Conservation (phyloP, 1,139 yeast genomes). For the Scheffersomyces stambukii region DNA sequence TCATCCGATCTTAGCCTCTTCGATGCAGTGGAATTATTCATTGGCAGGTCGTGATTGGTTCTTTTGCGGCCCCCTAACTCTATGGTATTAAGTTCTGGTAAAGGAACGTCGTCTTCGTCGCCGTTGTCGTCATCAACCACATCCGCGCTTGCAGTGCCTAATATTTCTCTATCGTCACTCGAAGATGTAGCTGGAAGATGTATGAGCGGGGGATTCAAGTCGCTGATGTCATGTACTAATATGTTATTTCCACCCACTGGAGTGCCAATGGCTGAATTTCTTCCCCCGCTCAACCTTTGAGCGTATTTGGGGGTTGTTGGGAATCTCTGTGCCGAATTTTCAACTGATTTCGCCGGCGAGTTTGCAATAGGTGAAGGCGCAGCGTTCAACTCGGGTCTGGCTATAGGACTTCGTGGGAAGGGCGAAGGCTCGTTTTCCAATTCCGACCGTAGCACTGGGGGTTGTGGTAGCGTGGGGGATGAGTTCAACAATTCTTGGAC, state of each 20-base stretch:
- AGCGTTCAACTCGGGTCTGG: not conserved
- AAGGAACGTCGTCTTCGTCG: constrained; percentile 15
- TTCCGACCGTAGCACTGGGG: constrained; percentile 40
- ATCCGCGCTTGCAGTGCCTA: constrained; percentile 4
- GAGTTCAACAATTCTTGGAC: constrained; percentile 43
- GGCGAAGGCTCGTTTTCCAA: constrained; percentile 18
- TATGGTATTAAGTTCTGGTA: constrained; percentile 23
- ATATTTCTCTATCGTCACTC: not conserved
- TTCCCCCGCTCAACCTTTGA: constrained; percentile 13
- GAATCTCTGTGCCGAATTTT: constrained; percentile 39
- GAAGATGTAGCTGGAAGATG: too few relatives aligned
- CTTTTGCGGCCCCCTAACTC: constrained; percentile 12
- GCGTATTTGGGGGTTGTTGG: constrained; percentile 47
- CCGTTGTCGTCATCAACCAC: constrained; percentile 3
- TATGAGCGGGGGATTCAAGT: constrained; percentile 30
- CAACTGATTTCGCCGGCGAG: constrained; percentile 1
- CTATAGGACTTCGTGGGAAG: not conserved
- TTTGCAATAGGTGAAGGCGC: constrained; percentile 1
- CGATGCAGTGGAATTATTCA: constrained; percentile 6
- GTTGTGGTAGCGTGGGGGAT: constrained; percentile 50
- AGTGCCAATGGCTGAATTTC: constrained; percentile 16
- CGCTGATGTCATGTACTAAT: constrained; percentile 27
- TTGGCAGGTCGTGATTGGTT: constrained; percentile 3
- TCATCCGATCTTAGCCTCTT: constrained; percentile 8
- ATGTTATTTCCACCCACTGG: constrained; percentile 21